A percentile compares a stretch with the other conserved stretches of the same genome.
Evolutionary conservation across 2,329 filamentous ascomycete species (phyloP).

Genomic region (Periconia digitata): DNA sequence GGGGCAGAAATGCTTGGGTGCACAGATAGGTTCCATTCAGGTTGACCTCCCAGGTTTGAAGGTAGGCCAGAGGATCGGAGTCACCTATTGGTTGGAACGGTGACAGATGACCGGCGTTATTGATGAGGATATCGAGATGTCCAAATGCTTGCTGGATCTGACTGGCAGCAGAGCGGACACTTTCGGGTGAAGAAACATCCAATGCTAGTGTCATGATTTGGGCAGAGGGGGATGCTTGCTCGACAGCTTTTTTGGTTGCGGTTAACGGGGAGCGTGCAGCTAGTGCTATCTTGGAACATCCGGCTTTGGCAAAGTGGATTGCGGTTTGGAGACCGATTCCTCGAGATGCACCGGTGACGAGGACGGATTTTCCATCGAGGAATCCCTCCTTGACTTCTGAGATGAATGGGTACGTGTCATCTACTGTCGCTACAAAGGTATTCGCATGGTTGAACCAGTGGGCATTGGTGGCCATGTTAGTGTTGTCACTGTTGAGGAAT

Average conservation of each 20-base stretch:
- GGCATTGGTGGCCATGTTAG: neutral
- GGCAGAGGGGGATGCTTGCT: slow-evolving; percentile 35
- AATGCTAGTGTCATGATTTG: neutral
- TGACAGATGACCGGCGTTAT: slow-evolving; percentile 47
- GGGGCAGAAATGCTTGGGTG: slow-evolving; percentile 47
- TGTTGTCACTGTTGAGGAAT: neutral
- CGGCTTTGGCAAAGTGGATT: slow-evolving; percentile 52
- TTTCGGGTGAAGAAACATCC: slow-evolving; percentile 46
- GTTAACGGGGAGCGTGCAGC: slow-evolving; percentile 50
- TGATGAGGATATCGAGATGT: slow-evolving; percentile 49
- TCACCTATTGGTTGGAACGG: slow-evolving; percentile 30
- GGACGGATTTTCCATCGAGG: neutral
- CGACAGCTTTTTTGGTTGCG: slow-evolving; percentile 36
- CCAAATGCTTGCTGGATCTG: slow-evolving; percentile 23
- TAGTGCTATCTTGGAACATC: slow-evolving; percentile 55
- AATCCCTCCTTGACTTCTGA: neutral
- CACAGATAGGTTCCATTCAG: slow-evolving; percentile 49
- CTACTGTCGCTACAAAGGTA: slow-evolving; percentile 1
- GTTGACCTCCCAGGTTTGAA: slow-evolving; percentile 51
- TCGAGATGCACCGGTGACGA: neutral
- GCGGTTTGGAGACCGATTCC: slow-evolving; percentile 1
- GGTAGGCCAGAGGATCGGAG: slow-evolving; percentile 41
- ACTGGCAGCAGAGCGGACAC: slow-evolving; percentile 34
- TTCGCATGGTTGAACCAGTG: neutral
- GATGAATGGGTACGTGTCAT: slow-evolving; percentile 2